Evolutionary conservation across 768 basidiomycete species (phyloP).

Genomic region (Termitomyces sp.): DNA sequence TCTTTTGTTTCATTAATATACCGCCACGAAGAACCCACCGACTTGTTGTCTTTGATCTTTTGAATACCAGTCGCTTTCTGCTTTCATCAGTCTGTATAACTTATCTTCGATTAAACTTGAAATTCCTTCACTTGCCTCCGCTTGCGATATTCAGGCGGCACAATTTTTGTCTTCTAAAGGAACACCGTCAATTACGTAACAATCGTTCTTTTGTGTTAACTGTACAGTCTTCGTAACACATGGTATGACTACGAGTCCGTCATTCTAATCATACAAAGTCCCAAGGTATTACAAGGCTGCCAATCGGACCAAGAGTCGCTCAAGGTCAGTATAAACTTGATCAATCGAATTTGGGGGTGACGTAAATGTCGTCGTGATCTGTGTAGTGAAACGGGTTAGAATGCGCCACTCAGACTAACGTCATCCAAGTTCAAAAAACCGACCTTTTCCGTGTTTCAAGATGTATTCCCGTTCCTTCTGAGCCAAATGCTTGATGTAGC

Average conservation of each 20-base stretch:
- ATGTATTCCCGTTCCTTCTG: constrained; percentile 61
- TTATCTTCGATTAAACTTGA: not conserved
- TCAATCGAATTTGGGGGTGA: constrained; percentile 38
- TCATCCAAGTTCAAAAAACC: not conserved
- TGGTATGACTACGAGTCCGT: not conserved
- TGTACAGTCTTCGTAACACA: not conserved
- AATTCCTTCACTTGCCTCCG: not conserved
- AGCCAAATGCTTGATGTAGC: constrained; percentile 52
- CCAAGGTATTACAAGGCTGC: not conserved
- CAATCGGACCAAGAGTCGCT: not conserved
- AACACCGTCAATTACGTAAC: not conserved
- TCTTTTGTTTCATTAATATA: not conserved
- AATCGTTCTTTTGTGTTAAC: not conserved
- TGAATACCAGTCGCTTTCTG: not conserved
- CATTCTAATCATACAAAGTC: not conserved
- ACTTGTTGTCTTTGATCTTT: not conserved
- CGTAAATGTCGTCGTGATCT: constrained; percentile 42
- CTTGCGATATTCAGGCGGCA: not conserved
- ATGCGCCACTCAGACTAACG: not conserved
- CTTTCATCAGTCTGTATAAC: not conserved
- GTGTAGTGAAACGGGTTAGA: not conserved
- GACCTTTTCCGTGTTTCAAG: constrained; percentile 52
- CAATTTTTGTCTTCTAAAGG: not conserved
- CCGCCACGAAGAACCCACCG: not conserved
- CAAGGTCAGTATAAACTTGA: not conserved